Base-by-base conservation (phyloP, 2,329 filamentous ascomycete species). In the Pseudocercospora fijiensis region DNA sequence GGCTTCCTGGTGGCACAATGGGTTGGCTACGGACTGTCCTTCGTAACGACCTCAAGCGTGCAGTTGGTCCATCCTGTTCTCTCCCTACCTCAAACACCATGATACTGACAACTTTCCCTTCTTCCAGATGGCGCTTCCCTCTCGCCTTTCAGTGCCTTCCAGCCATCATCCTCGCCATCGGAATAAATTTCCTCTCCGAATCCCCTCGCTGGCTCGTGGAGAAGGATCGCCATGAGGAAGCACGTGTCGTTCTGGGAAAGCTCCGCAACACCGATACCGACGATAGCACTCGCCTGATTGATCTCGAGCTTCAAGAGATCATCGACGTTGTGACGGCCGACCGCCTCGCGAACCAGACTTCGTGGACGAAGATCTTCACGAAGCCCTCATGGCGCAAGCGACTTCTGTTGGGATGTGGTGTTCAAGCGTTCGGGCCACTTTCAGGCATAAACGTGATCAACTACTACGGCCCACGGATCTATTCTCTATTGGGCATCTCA, bases 71-170 rank as follows among this genome's bases (percentile, higher is more conserved):
- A 13, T 24, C n/a, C 10, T 2, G 7, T 4, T 16, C 10, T 2
- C 6, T 16, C 4, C 10, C 3, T 16, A 30, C 30, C 30, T 16
- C 10, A 5, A 2, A 5, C 33, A 16, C 37, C 5, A 41, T 6
- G 3, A 41, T 41, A 41, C 37, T 41, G 37, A 41, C 37, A n/a
- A 41, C 16, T n/a, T 16, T 41, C 8, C 13, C 37, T 55, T 66
- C 37, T 55, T 66, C 80, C 8, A 75, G 74, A 13, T 84, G 82
- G 82, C 79, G 82, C 43, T 83, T 84, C 73, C 82, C 82, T 3
- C 82, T 84, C 43, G 81, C 81, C 7, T 84, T 84, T 75, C 82
- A 84, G 72, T 75, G 81, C 37, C 65, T 83, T 53, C 84, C 83
- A 65, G 82, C 78, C 45, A 30, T 83, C 18, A 71, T 84, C 55